Percentiles rank a stretch among this genome's conserved stretches.
These are phyloP conservation scores for Trypanosoma conorhini DNA, from an alignment of 208 protist genomes.

Conservation along the genomic window DNA sequence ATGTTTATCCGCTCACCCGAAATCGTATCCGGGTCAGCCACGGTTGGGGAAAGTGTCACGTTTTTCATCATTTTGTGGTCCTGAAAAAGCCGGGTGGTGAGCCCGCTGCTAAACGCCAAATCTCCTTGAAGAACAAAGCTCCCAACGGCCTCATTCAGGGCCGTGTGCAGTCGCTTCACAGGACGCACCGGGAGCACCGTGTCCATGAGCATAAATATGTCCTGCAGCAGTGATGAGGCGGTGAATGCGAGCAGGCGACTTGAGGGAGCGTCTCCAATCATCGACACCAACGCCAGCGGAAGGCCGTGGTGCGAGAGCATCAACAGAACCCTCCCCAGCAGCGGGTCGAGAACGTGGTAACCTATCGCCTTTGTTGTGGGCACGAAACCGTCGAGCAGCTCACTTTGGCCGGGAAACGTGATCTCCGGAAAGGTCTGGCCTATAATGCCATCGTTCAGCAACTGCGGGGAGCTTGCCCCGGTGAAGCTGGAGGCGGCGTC, in stretches of 20 bases:
- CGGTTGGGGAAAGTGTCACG: neutral
- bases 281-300: constrained; percentile 73
- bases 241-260: constrained; percentile 50
- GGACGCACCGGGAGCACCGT: constrained; percentile 76
- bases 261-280: constrained; percentile 53
- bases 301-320: constrained; percentile 80
- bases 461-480: neutral
- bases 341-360: constrained; percentile 81
- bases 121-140: constrained; percentile 55
- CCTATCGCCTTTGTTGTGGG: constrained; percentile 85
- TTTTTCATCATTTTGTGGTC: constrained; percentile 31
- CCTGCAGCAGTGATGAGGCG: constrained; percentile 76
- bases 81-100: constrained; percentile 64
- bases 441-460: neutral
- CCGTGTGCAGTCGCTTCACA: constrained; percentile 74
- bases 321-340: constrained; percentile 75
- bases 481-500: neutral
- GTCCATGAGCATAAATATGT: constrained; percentile 88
- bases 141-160: constrained; percentile 75
- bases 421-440: neutral
- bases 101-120: constrained; percentile 56
- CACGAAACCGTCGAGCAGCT: constrained; percentile 43
- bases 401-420: constrained; percentile 8
- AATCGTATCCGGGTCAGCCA: constrained; percentile 13
- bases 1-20: constrained; percentile 1